Percentiles rank a stretch among this genome's conserved stretches.
Conservation (phyloP, 371 early-diverging fungal genomes). For the Mortierella sp. region DNA sequence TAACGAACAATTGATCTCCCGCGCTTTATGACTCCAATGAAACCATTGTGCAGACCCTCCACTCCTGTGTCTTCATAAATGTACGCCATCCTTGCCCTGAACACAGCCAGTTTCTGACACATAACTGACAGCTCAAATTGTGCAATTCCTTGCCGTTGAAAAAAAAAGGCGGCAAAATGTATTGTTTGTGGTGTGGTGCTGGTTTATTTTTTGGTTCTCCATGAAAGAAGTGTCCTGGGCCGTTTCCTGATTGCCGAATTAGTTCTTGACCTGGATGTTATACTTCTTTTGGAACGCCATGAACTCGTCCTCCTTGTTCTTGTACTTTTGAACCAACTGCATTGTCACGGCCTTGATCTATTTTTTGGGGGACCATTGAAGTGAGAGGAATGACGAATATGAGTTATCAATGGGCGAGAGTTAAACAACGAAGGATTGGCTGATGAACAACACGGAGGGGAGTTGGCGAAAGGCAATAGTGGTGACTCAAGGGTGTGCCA, state of each 20-base stretch:
- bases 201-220: neutral
- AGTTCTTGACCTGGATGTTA: slow-evolving; percentile 81
- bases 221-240: neutral
- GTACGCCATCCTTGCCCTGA: too few species aligned
- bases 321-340: slow-evolving; percentile 83
- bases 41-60: too few species aligned
- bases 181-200: neutral
- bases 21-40: too few species aligned
- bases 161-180: neutral
- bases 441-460: too few species aligned
- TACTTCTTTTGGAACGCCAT: slow-evolving; percentile 87
- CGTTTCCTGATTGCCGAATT: slow-evolving; percentile 5
- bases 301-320: slow-evolving; percentile 92
- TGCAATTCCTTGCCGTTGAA: neutral
- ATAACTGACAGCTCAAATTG: too few species aligned
- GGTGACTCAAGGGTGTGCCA: too few species aligned
- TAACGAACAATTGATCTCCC: too few species aligned
- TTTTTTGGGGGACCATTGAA: neutral
- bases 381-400: neutral
- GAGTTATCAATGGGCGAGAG: neutral
- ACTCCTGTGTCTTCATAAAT: too few species aligned
- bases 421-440: neutral
- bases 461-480: too few species aligned
- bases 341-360: slow-evolving; percentile 86
- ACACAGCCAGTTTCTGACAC: too few species aligned